Base-by-base conservation (phyloP, 176 grass and related monocot genomes). In the Raddia guianensis region DNA sequence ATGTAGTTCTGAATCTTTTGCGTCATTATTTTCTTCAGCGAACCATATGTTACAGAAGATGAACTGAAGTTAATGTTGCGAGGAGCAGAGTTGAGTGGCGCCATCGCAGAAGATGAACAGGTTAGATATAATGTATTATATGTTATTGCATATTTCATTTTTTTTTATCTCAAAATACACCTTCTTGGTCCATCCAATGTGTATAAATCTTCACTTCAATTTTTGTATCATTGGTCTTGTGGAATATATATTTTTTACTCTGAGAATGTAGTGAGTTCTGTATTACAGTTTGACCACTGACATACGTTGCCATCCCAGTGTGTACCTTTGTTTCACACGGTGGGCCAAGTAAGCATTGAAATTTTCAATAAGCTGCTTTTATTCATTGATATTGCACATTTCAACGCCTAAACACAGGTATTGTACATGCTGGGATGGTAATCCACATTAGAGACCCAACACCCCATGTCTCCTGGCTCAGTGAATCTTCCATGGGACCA, bases 31-130 rank as follows among this genome's bases (percentile, higher is more conserved):
- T 87, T 61, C 48, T 86, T 65, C 67, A 98, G 92, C 57, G 90
- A 99, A 80, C 92, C 96, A 77, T 99, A 99, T 91, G 96, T 99
- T 79, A 95, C 96, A 85, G 96, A 99, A 70, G 96, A 99, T 83
- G 90, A 99, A 88, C 80, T 99, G 57, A 99, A 99, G 73, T 88
- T 99, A 80, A 99, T 99, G 93, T 83, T 99, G 79, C 89, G 92
- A 65, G 96, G 93, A 74, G 92, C 96, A 1, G 96, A 99, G 75
- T 84, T 95, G 74, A 99, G 96, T 86, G 96, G 96, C 12, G 90
- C 96, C 66, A 99, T 95, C 91, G 96, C 94, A 65, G 92, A 99
- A 88, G 96, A 99, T 62, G 92, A 99, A 91, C 96, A 99, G 87
- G 92, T 98, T 72, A 82, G 87, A 80, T 9, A 40, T 45, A 55